Evolutionary conservation across 371 early-diverging fungal genomes (phyloP).

Genomic region (Thermomucor indicae-seudaticae): DNA sequence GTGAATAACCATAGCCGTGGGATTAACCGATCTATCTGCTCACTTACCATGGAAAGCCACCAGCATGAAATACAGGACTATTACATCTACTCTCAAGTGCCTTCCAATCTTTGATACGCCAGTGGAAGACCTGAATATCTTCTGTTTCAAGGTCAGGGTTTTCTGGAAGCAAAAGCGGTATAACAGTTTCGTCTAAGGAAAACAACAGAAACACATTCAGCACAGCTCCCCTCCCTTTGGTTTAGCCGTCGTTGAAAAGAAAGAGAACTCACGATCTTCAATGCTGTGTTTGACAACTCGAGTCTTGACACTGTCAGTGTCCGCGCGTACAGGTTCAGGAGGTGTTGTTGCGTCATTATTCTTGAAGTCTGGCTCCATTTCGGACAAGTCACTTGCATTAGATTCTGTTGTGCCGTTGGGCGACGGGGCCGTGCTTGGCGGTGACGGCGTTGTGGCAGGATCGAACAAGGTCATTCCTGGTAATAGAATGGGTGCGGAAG

Average conservation of each 20-base stretch:
- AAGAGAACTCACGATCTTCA: slow-evolving; percentile 13
- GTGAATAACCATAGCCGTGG: not conserved
- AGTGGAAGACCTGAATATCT: slow-evolving; percentile 50
- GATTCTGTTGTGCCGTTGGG: slow-evolving; percentile 16
- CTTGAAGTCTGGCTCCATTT: slow-evolving; percentile 14
- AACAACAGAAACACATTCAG: not conserved
- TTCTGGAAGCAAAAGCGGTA: slow-evolving; percentile 25
- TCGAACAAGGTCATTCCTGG: slow-evolving; percentile 15
- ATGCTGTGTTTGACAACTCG: slow-evolving; percentile 11
- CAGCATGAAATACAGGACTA: slow-evolving; percentile 57
- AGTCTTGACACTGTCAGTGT: slow-evolving; percentile 9
- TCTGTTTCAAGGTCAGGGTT: slow-evolving; percentile 41
- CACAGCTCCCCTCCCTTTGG: not conserved
- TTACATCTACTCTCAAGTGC: slow-evolving; percentile 43
- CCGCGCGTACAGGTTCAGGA: slow-evolving; percentile 4
- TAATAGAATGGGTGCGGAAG: slow-evolving; percentile 7
- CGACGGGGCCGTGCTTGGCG: slow-evolving; percentile 10
- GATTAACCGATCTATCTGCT: not conserved
- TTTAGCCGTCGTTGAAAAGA: too few relatives aligned
- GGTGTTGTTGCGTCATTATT: not conserved
- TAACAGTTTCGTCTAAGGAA: slow-evolving; percentile 22
- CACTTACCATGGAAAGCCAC: slow-evolving; percentile 56
- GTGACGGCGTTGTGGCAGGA: slow-evolving; percentile 9
- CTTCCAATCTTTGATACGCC: slow-evolving; percentile 57
- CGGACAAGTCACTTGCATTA: slow-evolving; percentile 15